phyloP scores from a whole-genome alignment of 2,329 filamentous ascomycete species.

The Aspergillus sp. region DNA sequence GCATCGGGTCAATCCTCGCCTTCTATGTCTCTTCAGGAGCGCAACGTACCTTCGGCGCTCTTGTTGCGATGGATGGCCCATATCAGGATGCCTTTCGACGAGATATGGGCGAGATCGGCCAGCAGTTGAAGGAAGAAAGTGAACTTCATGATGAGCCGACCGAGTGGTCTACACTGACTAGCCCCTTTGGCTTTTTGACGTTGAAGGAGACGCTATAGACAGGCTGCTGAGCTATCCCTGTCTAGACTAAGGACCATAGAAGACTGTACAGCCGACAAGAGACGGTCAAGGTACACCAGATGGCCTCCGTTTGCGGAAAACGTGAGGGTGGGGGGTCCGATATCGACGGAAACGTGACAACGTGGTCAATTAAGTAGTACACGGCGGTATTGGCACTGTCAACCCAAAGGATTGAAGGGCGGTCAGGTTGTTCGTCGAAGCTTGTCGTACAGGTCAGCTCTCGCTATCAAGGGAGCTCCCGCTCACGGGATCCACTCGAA shows the following conservation, averaged over 20 bases:
- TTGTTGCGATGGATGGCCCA: slow-evolving; percentile 85
- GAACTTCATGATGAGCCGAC: not conserved
- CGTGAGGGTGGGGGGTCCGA: not conserved
- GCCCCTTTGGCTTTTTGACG: not conserved
- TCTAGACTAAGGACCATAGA: not conserved
- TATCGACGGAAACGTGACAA: not conserved
- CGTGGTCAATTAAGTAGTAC: not conserved
- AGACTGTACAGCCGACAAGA: not conserved
- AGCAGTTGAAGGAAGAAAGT: slow-evolving; percentile 66
- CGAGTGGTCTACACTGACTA: not conserved
- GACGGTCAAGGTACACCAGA: not conserved
- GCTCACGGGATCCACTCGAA: slow-evolving; percentile 10
- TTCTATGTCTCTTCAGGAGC: not conserved
- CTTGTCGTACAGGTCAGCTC: slow-evolving; percentile 2
- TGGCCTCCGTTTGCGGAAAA: not conserved
- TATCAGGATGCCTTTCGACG: slow-evolving; percentile 87
- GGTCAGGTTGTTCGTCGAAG: not conserved
- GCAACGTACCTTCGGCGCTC: slow-evolving; percentile 70
- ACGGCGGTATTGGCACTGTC: not conserved
- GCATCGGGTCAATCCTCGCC: slow-evolving; percentile 9
- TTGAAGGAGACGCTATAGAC: not conserved
- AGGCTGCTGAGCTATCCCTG: not conserved
- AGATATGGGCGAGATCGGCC: slow-evolving; percentile 79
- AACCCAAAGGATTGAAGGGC: not conserved
- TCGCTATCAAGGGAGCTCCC: slow-evolving; percentile 6